Evolutionary conservation across 331 rosid genomes (phyloP), one percentile per base, ranked within the genome.

Genomic region (Acacia concinna): DNA sequence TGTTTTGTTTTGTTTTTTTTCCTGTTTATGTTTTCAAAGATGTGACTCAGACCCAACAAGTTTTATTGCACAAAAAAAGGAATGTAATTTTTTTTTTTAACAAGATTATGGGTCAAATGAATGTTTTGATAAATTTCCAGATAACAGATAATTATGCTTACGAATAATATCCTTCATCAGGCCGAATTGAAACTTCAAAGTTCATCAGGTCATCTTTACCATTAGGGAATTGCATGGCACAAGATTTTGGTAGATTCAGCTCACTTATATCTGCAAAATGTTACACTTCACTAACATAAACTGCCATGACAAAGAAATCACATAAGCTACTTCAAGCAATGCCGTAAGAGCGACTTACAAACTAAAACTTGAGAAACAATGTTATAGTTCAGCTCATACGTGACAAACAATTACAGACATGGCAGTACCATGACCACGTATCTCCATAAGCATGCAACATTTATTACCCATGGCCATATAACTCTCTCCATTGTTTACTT

Each of bases 141-240:
- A 84, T 46, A 78, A 32, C 7, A 60, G 44, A 63, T 38, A 71
- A 47, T 67, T 31, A 4, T 75, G 56, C 89, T 80, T 87, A 92
- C 93, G 76, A 6, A 43, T 92, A 89, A 73, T 86, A 90, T 85
- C 93, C 96, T 63, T 92, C 96, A 77, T 92, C 97, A 5, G 91
- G 96, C 59, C 83, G 93, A 68, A 92, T 89, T 46, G 93, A 62
- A 81, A 92, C 96, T 81, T 90, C 96, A 27, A 92, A 89, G 84
- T 87, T 89, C 96, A 86, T 92, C 78, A 92, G 89, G 68, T 90
- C 89, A 86, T 92, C 94, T 85, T 89, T 88, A 85, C 97, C 91
- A 75, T 89, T 90, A 62, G 96, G 93, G 83, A 92, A 92, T 64
- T 82, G 81, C 41, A 90, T 89, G 54, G 31, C 25, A 79, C 97